Evolutionary conservation across 257 asterid species (phyloP).

Genomic region (Jacaranda mimosifolia): DNA sequence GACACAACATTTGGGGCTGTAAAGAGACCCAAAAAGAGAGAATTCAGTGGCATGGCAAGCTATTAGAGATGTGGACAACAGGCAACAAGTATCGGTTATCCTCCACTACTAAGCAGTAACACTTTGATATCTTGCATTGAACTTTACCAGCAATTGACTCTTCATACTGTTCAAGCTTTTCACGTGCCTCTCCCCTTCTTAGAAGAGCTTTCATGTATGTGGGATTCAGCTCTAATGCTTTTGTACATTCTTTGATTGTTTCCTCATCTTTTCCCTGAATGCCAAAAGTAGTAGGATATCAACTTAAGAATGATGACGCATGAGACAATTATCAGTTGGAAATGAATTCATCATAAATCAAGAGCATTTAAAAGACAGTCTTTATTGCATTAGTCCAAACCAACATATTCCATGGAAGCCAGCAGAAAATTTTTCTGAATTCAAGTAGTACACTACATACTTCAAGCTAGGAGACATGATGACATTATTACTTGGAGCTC

Average conservation of each 20-base stretch:
- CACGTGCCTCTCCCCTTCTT: slow-evolving; percentile 94
- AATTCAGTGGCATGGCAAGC: neutral
- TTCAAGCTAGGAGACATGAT: slow-evolving; percentile 5
- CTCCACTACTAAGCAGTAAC: slow-evolving; percentile 18
- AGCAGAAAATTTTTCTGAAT: neutral
- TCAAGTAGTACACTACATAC: slow-evolving; percentile 5
- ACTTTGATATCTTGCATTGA: slow-evolving; percentile 5
- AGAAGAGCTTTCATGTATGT: slow-evolving; percentile 73
- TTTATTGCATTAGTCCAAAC: neutral
- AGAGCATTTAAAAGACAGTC: neutral
- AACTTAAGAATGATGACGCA: slow-evolving; percentile 36
- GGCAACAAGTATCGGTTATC: slow-evolving; percentile 6
- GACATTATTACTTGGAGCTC: slow-evolving; percentile 4
- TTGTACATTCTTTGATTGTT: slow-evolving; percentile 84
- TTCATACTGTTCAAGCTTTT: slow-evolving; percentile 87
- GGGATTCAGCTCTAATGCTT: slow-evolving; percentile 88
- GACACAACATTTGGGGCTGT: neutral
- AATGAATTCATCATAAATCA: slow-evolving; percentile 17
- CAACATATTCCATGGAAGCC: neutral
- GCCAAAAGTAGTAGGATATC: slow-evolving; percentile 33
- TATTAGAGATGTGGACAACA: neutral
- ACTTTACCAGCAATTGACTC: slow-evolving; percentile 84
- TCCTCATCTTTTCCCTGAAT: slow-evolving; percentile 79
- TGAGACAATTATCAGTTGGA: slow-evolving; percentile 32
- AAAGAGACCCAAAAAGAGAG: neutral